phyloP scores from a whole-genome alignment of 2,329 filamentous ascomycete genomes.

The Gnomoniopsis sp. region DNA sequence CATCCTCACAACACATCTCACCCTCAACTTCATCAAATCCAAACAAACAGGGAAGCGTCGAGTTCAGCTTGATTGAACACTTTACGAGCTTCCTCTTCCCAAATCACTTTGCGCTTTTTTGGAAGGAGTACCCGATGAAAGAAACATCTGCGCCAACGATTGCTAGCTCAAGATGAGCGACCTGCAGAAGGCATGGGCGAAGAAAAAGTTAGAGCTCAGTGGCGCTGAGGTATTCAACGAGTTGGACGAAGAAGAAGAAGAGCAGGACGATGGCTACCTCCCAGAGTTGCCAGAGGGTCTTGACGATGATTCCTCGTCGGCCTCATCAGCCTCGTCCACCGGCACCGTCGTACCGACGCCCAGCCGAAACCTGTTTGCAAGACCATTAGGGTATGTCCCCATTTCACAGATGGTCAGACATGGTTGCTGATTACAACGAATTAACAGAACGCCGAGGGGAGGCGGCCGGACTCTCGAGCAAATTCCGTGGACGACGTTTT shows the following conservation, averaged over 20 bases:
- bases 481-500: slow-evolving; percentile 85
- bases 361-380: slow-evolving; percentile 69
- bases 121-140: neutral
- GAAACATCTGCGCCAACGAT: neutral
- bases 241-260: slow-evolving; percentile 45
- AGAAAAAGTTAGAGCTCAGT: slow-evolving; percentile 65
- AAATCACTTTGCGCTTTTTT: neutral
- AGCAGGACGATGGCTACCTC: slow-evolving; percentile 32
- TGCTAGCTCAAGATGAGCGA: slow-evolving; percentile 64
- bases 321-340: slow-evolving; percentile 87
- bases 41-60: neutral
- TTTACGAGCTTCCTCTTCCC: neutral
- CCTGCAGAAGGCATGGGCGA: slow-evolving; percentile 74
- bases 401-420: slow-evolving; percentile 2
- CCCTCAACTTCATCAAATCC: neutral
- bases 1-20: neutral
- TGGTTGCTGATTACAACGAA: neutral
- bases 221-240: slow-evolving; percentile 48
- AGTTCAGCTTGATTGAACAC: no score
- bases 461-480: slow-evolving; percentile 56
- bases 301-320: slow-evolving; percentile 69
- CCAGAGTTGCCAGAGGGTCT: slow-evolving; percentile 42
- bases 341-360: slow-evolving; percentile 84
- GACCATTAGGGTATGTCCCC: slow-evolving; percentile 59
- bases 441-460: slow-evolving; percentile 38